Evolutionary conservation across 805 yeast species (phyloP).

Genomic region (Hyphopichia homilentoma): DNA sequence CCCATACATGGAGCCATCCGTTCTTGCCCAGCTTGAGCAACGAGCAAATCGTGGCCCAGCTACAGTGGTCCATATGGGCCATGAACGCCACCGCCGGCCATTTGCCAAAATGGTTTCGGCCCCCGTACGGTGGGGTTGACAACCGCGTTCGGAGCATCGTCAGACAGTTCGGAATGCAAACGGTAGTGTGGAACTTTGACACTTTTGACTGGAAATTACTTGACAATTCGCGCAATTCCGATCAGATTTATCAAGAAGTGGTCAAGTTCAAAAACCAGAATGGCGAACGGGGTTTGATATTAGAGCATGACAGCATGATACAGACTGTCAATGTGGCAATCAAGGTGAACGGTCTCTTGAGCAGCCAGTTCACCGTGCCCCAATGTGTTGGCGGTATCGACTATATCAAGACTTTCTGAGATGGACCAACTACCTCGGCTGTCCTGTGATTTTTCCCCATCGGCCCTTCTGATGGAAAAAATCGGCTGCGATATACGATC

Average conservation of each 20-base stretch:
- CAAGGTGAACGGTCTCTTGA: slow-evolving; percentile 49
- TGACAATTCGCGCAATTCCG: slow-evolving; percentile 38
- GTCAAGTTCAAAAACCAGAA: slow-evolving; percentile 41
- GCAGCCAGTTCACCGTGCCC: slow-evolving; percentile 73
- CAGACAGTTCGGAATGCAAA: slow-evolving; percentile 80
- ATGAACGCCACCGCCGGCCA: slow-evolving; percentile 91
- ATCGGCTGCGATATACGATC: too few species aligned
- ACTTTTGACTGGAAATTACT: slow-evolving; percentile 86
- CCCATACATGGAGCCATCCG: slow-evolving; percentile 92
- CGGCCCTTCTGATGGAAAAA: too few species aligned
- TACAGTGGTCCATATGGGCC: slow-evolving; percentile 97
- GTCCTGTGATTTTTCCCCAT: too few species aligned
- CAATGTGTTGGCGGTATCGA: slow-evolving; percentile 69
- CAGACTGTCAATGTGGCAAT: slow-evolving; percentile 69
- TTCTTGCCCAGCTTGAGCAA: slow-evolving; percentile 75
- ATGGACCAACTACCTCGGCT: neutral
- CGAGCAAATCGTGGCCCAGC: slow-evolving; percentile 81
- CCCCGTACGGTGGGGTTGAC: slow-evolving; percentile 95
- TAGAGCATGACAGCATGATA: slow-evolving; percentile 79
- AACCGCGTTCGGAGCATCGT: slow-evolving; percentile 77
- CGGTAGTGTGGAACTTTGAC: slow-evolving; percentile 89
- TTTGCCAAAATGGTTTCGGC: slow-evolving; percentile 89
- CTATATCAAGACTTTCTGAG: slow-evolving; percentile 50
- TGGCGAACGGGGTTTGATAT: slow-evolving; percentile 55
- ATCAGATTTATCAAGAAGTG: slow-evolving; percentile 55